Evolutionary conservation across 1,284 basidiomycete species (phyloP), one percentile per base, ranked within the genome.

Genomic region (Irpex rosettiformis): DNA sequence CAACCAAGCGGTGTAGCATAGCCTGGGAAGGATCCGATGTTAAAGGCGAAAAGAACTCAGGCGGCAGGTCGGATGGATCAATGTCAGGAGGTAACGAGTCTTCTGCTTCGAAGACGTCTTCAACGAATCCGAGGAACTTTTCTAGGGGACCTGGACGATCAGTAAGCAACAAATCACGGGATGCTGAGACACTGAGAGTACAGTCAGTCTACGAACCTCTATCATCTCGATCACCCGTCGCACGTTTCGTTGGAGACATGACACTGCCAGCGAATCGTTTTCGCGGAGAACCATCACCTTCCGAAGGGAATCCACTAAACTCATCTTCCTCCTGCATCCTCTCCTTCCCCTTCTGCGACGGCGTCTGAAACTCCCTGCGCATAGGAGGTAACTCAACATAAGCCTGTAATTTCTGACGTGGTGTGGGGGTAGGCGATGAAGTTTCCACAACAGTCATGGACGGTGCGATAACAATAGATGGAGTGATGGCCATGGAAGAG

Each of bases 71-170:
- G 11, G 73, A 68, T 3, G 77, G 62, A 42, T 83, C 79, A 1
- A 83, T 75, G 59, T 91, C 86, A 1, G 87, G 79, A 2, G 89
- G 82, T 21, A 96, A 77, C 0, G 82, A 72, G 68, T 96, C 94
- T 67, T 96, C 91, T 0, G 93, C 91, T 69, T 96, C 93, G 64
- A 96, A 91, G 21, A 96, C 83, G 58, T 96, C 93, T 61, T 96
- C 93, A 1, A 96, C 76, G 18, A 89, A 70, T 4, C 79, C 78
- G 1, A 77, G 78, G 4, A 96, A 77, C 68, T 91, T 94, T 67
- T 93, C 86, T 6, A 93, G 73, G 0, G 89, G 86, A 1, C 73
- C 89, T 93, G 64, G 52, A 55, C 40, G 58, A 37, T 33, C 25
- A 27, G 55, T 51, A 58, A 56, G 58, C 61, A 61, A 52, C 16